Base-by-base conservation (phyloP, 2,329 filamentous ascomycete genomes). In the Penicillium nordicum region DNA sequence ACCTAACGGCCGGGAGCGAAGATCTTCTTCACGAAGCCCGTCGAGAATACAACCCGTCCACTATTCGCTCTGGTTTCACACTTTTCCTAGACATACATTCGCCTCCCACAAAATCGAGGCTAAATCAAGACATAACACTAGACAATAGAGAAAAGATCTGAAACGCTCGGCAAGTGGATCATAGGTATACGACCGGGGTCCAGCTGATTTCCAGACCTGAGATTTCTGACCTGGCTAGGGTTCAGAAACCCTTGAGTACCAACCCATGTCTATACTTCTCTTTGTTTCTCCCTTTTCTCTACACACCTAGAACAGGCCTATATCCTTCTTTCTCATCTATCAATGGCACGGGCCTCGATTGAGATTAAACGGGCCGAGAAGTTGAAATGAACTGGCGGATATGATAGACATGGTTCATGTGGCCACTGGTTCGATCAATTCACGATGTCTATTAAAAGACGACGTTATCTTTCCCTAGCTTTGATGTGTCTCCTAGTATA, bases 161-260 rank as follows among this genome's bases (percentile, higher is more conserved):
- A 63, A 63, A 63, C 61, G 37, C 7, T 27, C 61, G 62, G 59
- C 29, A 63, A 63, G 62, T 66, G 63, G 62, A 62, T 60, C 53
- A 30, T 36, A 10, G 41, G 12, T 12, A 30, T 46, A 56, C 21
- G 16, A 42, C 45, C 9, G 21, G 48, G 53, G 34, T 40, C 12
- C 27, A 44, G 48, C 36, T 36, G 43, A 49, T 55, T 40, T 40
- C 2, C 21, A 21, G 21, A 21, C 21, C 21, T 50, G 23, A 32
- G 53, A 63, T 62, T 66, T 59, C 36, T 50, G 47, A 46, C 50
- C 48, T 54, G 61, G 53, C 63, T 60, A 64, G 61, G 63, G 55
- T 57, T 60, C 50, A 54, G 43, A 27, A 46, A 51, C 48, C 58
- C 57, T 61, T 57, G 57, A 57, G 57, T 37, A 57, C 53, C 47